Evolutionary conservation across 2,329 filamentous ascomycete genomes (phyloP).

Genomic region (Colletotrichum viniferum): DNA sequence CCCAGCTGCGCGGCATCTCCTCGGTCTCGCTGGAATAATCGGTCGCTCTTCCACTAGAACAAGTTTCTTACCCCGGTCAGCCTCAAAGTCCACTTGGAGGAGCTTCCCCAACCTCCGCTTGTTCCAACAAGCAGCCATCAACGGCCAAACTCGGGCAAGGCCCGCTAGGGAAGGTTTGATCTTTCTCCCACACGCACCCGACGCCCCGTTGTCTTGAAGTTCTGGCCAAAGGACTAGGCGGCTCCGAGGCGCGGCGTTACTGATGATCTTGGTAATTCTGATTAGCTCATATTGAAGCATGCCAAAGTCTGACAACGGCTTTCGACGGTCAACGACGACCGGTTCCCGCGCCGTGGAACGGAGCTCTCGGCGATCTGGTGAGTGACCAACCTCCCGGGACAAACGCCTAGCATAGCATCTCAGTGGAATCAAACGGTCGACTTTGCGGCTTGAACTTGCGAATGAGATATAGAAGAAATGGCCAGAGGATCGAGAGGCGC

Average conservation of each 20-base stretch:
- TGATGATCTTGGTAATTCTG: not conserved
- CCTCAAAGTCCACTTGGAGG: no score
- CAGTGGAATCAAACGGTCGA: not conserved
- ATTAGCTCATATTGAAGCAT: not conserved
- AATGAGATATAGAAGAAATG: not conserved
- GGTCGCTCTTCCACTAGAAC: not conserved
- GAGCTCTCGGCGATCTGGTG: not conserved
- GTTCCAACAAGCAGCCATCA: not conserved
- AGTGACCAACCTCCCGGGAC: not conserved
- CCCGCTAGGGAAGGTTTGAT: not conserved
- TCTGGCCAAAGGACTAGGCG: not conserved
- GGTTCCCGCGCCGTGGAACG: not conserved
- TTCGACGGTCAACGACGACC: not conserved
- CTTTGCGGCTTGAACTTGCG: not conserved
- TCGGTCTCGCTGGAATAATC: not conserved
- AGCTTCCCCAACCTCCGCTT: not conserved
- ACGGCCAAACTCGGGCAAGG: not conserved
- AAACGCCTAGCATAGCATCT: not conserved
- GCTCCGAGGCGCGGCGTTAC: not conserved
- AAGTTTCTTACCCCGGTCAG: not conserved
- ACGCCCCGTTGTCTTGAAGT: not conserved
- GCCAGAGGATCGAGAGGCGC: not conserved
- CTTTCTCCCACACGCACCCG: not conserved
- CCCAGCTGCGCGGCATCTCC: not conserved
- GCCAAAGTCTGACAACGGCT: not conserved